Conservation (phyloP, 1,139 yeast genomes). For the Meyerozyma sp. region DNA sequence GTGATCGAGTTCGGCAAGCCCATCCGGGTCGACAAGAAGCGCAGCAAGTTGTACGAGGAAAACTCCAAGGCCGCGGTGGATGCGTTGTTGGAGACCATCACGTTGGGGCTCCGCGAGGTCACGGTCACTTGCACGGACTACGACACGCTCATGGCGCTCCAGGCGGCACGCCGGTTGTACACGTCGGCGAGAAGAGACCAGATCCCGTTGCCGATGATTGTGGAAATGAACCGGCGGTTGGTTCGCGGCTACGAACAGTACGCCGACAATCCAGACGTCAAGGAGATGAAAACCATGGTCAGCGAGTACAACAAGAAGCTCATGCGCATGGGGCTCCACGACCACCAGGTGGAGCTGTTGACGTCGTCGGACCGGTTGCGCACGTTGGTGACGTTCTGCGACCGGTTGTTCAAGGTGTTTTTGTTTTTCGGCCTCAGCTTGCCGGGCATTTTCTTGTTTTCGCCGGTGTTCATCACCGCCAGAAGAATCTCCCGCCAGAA, state of each 20-base stretch:
- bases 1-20: constrained; percentile 45
- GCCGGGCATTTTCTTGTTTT: constrained; percentile 40
- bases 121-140: constrained; percentile 30
- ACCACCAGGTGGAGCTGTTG: constrained; percentile 38
- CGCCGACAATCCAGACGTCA: constrained; percentile 30
- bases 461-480: constrained; percentile 39
- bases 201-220: constrained; percentile 45
- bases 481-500: constrained; percentile 30
- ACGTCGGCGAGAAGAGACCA: constrained; percentile 47
- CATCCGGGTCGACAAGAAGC: constrained; percentile 28
- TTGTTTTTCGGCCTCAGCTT: constrained; percentile 32
- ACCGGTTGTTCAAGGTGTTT: constrained; percentile 26
- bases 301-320: constrained; percentile 31
- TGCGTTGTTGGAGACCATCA: constrained; percentile 18
- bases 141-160: constrained; percentile 29
- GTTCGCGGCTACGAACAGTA: constrained; percentile 36
- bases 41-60: constrained; percentile 17
- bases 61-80: constrained; percentile 14
- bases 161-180: constrained; percentile 36
- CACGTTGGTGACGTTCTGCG: constrained; percentile 21
- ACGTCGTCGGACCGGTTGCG: constrained; percentile 22
- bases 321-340: constrained; percentile 33
- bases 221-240: constrained; percentile 41
- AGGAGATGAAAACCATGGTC: constrained; percentile 28
- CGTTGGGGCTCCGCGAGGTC: constrained; percentile 25